Evolutionary conservation across 2,329 filamentous ascomycete species (phyloP).

Genomic region (Curvularia eragrostidis): DNA sequence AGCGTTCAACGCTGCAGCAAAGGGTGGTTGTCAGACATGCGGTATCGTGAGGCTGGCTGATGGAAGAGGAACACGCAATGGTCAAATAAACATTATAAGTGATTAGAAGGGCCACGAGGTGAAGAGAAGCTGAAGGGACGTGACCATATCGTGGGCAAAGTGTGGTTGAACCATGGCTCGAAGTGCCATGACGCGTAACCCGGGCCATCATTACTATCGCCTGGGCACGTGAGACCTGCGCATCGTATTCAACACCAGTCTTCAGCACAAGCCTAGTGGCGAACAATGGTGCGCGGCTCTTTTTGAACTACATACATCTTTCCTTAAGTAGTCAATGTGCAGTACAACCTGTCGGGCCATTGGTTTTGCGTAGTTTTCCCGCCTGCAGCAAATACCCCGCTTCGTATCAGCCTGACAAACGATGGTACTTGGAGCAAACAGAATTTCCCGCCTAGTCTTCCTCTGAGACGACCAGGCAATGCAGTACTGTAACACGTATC

Average conservation of each 20-base stretch:
- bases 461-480: background rate
- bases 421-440: background rate
- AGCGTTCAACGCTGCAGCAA: constrained; percentile 17
- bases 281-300: background rate
- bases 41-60: background rate
- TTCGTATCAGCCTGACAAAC: background rate
- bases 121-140: constrained; percentile 2
- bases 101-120: constrained; percentile 7
- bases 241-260: constrained; percentile 1
- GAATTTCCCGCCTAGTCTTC: background rate
- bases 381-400: background rate
- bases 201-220: constrained; percentile 17
- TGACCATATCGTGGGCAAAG: constrained; percentile 4
- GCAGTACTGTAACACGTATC: background rate
- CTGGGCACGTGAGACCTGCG: constrained; percentile 17
- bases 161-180: constrained; percentile 6
- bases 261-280: background rate
- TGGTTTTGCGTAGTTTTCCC: background rate
- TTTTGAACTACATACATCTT: background rate
- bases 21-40: constrained; percentile 12
- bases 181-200: constrained; percentile 25
- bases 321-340: background rate
- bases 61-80: background rate
- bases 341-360: background rate
- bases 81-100: constrained; percentile 26